A percentile compares a stretch with the other conserved stretches of the same genome.
Conservation (phyloP, 225 moss, liverwort and hornwort species). For the Pseudisothecium myosuroides region DNA sequence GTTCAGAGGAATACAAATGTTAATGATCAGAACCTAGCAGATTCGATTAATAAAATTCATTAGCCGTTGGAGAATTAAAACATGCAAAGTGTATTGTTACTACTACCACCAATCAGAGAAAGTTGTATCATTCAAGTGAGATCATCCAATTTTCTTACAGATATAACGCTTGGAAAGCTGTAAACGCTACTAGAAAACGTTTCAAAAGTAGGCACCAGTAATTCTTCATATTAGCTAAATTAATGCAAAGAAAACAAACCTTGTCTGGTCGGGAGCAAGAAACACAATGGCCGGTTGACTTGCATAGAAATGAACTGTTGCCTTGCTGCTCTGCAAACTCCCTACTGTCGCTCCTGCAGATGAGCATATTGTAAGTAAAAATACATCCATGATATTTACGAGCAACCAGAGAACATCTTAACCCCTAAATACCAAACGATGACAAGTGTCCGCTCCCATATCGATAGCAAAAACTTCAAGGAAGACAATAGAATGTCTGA, state of each 20-base stretch:
- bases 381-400: not conserved
- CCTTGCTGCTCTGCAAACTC: constrained; percentile 33
- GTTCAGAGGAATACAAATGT: not conserved
- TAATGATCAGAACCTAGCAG: not conserved
- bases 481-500: not conserved
- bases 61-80: not conserved
- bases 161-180: not conserved
- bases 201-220: not conserved
- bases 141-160: not conserved
- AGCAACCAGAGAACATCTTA: not conserved
- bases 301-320: constrained; percentile 40
- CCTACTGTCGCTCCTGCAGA: constrained; percentile 30
- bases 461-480: not conserved
- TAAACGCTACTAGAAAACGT: not conserved
- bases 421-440: not conserved
- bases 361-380: not conserved
- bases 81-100: not conserved
- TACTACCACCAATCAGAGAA: not conserved
- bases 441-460: not conserved
- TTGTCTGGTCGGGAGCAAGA: constrained; percentile 34
- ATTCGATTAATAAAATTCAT: not conserved
- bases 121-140: not conserved
- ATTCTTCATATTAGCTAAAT: not conserved
- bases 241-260: constrained; percentile 11
- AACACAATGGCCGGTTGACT: constrained; percentile 34